Base-by-base conservation (phyloP, 2,329 filamentous ascomycete species). In the Xylariaceae sp. region DNA sequence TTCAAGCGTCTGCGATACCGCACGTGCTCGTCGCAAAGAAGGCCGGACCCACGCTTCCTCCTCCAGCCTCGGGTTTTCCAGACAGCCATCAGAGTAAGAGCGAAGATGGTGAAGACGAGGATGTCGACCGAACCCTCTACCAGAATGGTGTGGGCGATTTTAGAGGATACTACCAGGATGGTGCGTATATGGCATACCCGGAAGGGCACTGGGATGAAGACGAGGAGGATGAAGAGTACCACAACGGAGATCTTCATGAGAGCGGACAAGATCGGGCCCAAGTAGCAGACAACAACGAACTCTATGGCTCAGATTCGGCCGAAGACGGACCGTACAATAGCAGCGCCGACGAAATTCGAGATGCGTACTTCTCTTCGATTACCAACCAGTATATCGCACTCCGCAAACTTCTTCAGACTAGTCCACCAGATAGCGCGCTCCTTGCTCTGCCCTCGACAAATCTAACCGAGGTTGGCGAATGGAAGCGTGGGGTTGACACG, bases 1-100 rank as follows among this genome's bases (percentile, higher is more conserved):
- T 83, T 61, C 86, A 95, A 81, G 90, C 90, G n/a, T 83, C 77
- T 55, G 74, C 78, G 8, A 87, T 95, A 27, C 91, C 91, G 1
- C 81, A 86, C 60, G 75, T 94, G 9, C 80, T 94, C 45, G 81
- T 85, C 39, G 88, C 86, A 1, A 79, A 83, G 4, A 81, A 77
- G 59, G 70, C 76, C 23, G 81, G 81, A 0, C 81, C 82, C 1
- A 75, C 80, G 61, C 70, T 77, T 3, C 79, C 78, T 4, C 68
- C 72, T 7, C 71, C 72, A 29, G 21, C 27, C 24, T 20, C 72
- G 27, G 60, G 67, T 11, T 54, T 61, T 35, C 65, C 66, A 11
- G 67, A 69, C 21, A 66, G 74, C 47, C 65, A 71, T 16, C 62
- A 67, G 27, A 58, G 57, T 3, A 48, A 68, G 37, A 59, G 59